These are phyloP conservation scores for Anthracocystis setariae DNA, from an alignment of 1,284 basidiomycete species.

Conservation along the genomic window DNA sequence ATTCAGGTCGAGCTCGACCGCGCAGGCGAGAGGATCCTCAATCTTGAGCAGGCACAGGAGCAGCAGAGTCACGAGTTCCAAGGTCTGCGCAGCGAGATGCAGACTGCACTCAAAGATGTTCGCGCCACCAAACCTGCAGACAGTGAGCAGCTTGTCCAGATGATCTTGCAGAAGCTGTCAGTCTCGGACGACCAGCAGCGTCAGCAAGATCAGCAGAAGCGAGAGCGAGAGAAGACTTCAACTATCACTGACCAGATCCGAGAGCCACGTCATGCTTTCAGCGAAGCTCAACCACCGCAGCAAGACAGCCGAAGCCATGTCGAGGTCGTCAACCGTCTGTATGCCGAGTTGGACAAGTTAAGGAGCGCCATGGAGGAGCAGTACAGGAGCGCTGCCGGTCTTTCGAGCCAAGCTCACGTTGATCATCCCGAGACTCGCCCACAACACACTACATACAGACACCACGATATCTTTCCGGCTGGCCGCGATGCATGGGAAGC, in stretches of 20 bases:
- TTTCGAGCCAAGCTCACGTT: background rate
- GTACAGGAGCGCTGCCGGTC: constrained; percentile 21
- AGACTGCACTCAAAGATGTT: constrained; percentile 34
- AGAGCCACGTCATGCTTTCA: background rate
- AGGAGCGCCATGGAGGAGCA: constrained; percentile 43
- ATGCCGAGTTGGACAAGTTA: constrained; percentile 42
- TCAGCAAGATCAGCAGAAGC: constrained; percentile 5
- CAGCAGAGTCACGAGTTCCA: constrained; percentile 49
- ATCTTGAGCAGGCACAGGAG: constrained; percentile 48
- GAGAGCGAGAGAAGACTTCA: background rate
- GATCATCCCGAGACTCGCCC: background rate
- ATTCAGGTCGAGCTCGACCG: constrained; percentile 49
- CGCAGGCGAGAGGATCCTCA: constrained; percentile 48
- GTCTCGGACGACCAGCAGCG: background rate
- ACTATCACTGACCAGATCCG: background rate
- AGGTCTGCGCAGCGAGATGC: constrained; percentile 38
- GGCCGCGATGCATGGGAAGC: constrained; percentile 47
- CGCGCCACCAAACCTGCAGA: constrained; percentile 10
- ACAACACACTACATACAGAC: constrained; percentile 21
- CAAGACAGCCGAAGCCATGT: constrained; percentile 27
- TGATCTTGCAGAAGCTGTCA: constrained; percentile 28
- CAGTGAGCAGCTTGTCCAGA: constrained; percentile 29
- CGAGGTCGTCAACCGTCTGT: constrained; percentile 43
- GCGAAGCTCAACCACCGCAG: background rate
- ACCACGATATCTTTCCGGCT: constrained; percentile 22